These are phyloP conservation scores for Polytrichum commune DNA, from an alignment of 225 moss, liverwort and hornwort species.

Conservation along the genomic window DNA sequence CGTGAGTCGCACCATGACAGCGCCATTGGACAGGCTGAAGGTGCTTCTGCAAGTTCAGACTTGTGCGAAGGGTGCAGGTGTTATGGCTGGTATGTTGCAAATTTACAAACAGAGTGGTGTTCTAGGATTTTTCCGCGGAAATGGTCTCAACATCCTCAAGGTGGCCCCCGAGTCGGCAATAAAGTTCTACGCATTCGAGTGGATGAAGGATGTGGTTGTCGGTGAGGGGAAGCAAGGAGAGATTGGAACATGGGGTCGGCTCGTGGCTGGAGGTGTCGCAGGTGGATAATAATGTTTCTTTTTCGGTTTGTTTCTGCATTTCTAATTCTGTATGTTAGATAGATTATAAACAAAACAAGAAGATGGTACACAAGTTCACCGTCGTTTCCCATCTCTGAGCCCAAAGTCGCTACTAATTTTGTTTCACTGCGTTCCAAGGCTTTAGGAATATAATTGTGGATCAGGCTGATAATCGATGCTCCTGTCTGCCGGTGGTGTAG, in stretches of 20 bases:
- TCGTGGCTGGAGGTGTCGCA: slow-evolving; percentile 80
- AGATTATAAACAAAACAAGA: too few relatives aligned
- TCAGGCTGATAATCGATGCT: too few relatives aligned
- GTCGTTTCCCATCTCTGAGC: too few relatives aligned
- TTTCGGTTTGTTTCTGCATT: too few relatives aligned
- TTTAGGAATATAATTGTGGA: too few relatives aligned
- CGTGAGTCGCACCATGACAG: slow-evolving; percentile 84
- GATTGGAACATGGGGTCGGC: slow-evolving; percentile 69
- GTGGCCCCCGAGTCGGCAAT: slow-evolving; percentile 91
- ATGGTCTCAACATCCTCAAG: slow-evolving; percentile 87
- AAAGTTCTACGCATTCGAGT: slow-evolving; percentile 90
- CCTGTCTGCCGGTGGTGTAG: slow-evolving; percentile 13
- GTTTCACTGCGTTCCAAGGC: too few relatives aligned
- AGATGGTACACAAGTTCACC: too few relatives aligned
- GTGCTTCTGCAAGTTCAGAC: slow-evolving; percentile 94
- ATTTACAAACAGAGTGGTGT: slow-evolving; percentile 82
- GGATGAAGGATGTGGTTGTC: slow-evolving; percentile 68
- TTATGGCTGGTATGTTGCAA: slow-evolving; percentile 68
- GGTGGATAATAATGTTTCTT: slow-evolving; percentile 21
- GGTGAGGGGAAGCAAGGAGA: slow-evolving; percentile 67
- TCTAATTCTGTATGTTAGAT: too few relatives aligned
- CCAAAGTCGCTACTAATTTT: too few relatives aligned
- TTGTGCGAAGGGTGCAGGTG: slow-evolving; percentile 46
- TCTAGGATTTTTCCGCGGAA: slow-evolving; percentile 87
- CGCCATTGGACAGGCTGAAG: slow-evolving; percentile 95